Evolutionary conservation across 2,329 filamentous ascomycete species (phyloP).

Genomic region (Massarina eburnea): DNA sequence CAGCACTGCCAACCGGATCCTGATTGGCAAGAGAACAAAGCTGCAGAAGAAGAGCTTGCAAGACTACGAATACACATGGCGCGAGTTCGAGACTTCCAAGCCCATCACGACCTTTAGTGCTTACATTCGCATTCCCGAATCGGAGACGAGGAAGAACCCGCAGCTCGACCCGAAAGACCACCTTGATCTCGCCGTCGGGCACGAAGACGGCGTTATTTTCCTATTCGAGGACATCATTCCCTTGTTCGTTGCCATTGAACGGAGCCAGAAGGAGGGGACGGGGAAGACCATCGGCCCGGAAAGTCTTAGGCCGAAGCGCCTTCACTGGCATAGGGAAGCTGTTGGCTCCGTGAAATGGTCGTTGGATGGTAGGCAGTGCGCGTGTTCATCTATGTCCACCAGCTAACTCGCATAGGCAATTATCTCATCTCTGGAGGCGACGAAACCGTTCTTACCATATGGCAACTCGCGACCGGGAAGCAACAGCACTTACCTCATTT

Average conservation of each 20-base stretch:
- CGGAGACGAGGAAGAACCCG: constrained; percentile 36
- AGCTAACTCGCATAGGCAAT: constrained; percentile 61
- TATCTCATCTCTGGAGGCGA: constrained; percentile 92
- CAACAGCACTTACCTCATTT: constrained; percentile 88
- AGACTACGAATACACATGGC: constrained; percentile 54
- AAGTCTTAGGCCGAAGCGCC: constrained; percentile 59
- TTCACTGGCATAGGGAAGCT: constrained; percentile 89
- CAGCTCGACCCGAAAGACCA: constrained; percentile 41
- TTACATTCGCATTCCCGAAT: constrained; percentile 58
- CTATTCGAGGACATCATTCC: constrained; percentile 75
- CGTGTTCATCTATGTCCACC: neutral
- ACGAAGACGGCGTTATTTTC: constrained; percentile 73
- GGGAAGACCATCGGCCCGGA: constrained; percentile 35
- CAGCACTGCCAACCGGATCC: constrained; percentile 55
- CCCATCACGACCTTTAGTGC: constrained; percentile 52
- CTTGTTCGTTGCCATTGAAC: constrained; percentile 53
- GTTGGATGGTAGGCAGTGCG: constrained; percentile 67
- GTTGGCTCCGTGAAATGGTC: constrained; percentile 91
- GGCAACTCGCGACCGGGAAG: constrained; percentile 87
- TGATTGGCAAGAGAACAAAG: constrained; percentile 59
- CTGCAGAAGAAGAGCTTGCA: constrained; percentile 37
- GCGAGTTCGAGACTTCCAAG: constrained; percentile 59
- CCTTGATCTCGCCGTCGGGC: constrained; percentile 78
- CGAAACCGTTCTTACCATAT: constrained; percentile 86
- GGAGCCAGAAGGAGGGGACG: constrained; percentile 34